Conservation (phyloP, 495 filamentous ascomycete species). For the Aspergillus heteromorphus region DNA sequence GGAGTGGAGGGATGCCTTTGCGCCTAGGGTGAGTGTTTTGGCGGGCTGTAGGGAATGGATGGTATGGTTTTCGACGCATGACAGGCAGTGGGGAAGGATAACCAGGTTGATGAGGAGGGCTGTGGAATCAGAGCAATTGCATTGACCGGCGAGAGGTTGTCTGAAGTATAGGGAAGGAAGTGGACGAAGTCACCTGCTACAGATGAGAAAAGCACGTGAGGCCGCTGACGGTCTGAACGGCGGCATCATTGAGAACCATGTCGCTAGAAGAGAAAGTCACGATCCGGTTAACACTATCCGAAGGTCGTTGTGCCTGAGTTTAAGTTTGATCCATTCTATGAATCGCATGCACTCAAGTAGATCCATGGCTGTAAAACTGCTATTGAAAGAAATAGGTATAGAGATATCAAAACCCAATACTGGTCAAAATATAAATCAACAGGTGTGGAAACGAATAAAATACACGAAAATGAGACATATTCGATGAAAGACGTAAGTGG, state of each 20-base stretch:
- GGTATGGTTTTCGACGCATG: neutral
- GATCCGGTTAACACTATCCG: neutral
- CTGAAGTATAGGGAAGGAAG: neutral
- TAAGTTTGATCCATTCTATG: neutral
- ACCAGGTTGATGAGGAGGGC: no score
- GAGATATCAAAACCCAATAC: neutral
- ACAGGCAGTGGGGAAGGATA: neutral
- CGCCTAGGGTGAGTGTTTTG: neutral
- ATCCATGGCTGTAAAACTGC: neutral
- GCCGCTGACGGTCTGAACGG: neutral
- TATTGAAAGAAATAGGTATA: neutral
- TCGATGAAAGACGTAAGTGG: neutral
- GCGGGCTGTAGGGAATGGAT: neutral
- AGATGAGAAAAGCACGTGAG: neutral
- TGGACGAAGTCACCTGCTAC: neutral
- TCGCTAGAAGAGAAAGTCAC: no score
- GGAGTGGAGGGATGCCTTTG: neutral
- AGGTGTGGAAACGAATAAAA: neutral
- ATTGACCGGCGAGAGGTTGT: neutral
- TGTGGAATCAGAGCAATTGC: neutral
- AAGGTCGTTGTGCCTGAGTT: neutral
- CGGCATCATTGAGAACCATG: neutral
- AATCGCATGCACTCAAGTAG: neutral
- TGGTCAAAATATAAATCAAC: neutral
- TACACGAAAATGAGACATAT: conserved; percentile 5